These are phyloP conservation scores for Starmerella apicola DNA, from an alignment of 805 yeast species.

Conservation along the genomic window DNA sequence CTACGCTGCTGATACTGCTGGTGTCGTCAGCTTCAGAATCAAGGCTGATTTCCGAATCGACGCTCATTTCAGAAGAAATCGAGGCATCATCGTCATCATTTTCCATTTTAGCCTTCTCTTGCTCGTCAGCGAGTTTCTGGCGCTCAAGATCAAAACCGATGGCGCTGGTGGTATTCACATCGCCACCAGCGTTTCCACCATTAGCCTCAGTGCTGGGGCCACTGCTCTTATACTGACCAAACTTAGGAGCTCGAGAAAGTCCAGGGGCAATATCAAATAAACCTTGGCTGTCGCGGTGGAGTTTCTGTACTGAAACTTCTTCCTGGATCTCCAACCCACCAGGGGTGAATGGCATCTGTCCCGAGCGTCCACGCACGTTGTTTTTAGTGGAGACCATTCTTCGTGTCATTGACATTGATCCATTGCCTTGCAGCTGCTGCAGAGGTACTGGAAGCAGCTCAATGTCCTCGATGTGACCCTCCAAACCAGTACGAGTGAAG, in stretches of 20 bases:
- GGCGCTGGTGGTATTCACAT: constrained; percentile 17
- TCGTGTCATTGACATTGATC: constrained; percentile 62
- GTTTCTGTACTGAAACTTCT: constrained; percentile 22
- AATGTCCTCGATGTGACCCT: constrained; percentile 52
- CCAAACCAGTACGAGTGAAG: constrained; percentile 62
- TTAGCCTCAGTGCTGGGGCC: constrained; percentile 4
- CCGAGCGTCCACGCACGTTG: constrained; percentile 54
- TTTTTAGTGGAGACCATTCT: constrained; percentile 50
- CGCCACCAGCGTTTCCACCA: constrained; percentile 9
- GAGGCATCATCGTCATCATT: constrained; percentile 3
- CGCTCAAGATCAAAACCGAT: constrained; percentile 3
- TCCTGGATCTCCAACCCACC: constrained; percentile 54
- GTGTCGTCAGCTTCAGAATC: constrained; percentile 6
- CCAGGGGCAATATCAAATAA: constrained; percentile 78
- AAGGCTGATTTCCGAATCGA: constrained; percentile 11
- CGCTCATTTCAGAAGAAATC: too few relatives aligned
- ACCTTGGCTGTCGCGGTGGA: constrained; percentile 64
- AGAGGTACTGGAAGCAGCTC: constrained; percentile 45
- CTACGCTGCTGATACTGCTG: constrained; percentile 2
- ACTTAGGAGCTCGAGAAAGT: constrained; percentile 52
- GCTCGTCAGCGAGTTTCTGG: too few relatives aligned
- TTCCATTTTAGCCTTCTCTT: too few relatives aligned
- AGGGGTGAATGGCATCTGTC: constrained; percentile 79
- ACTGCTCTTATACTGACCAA: constrained; percentile 17
- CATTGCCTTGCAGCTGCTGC: constrained; percentile 43